Evolutionary conservation across 2,329 filamentous ascomycete species (phyloP).

Genomic region (Alternaria sp.): DNA sequence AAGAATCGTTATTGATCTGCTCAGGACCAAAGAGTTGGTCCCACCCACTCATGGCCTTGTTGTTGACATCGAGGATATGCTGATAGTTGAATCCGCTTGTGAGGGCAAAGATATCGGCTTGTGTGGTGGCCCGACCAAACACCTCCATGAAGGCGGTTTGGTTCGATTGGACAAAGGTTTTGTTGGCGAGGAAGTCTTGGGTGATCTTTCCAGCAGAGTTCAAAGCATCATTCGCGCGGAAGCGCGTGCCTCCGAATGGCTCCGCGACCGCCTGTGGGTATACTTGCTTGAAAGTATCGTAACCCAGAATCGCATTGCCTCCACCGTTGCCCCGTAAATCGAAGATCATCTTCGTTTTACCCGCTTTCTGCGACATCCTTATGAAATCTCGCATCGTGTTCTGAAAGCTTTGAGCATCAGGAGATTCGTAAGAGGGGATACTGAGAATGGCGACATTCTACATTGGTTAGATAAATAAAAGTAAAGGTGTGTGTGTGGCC

Average conservation of each 20-base stretch:
- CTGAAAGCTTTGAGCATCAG: conserved; percentile 46
- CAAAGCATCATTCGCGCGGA: conserved; percentile 53
- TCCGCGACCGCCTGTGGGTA: conserved; percentile 54
- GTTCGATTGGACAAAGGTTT: conserved; percentile 39
- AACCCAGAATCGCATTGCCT: conserved; percentile 54
- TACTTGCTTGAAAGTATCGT: conserved; percentile 59
- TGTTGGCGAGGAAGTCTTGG: conserved; percentile 36
- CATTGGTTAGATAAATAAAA: conserved; percentile 46
- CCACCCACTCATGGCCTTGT: conserved; percentile 42
- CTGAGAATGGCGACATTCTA: conserved; percentile 56
- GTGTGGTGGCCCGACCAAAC: conserved; percentile 29
- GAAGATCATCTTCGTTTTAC: conserved; percentile 68
- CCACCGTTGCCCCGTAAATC: conserved; percentile 68
- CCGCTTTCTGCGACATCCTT: conserved; percentile 51
- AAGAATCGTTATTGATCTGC: conserved; percentile 38
- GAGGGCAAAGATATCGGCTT: conserved; percentile 31
- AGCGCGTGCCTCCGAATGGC: conserved; percentile 55
- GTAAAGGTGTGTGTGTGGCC: conserved; percentile 13
- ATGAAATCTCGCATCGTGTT: conserved; percentile 55
- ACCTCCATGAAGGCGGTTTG: conserved; percentile 31
- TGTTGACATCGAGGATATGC: conserved; percentile 37
- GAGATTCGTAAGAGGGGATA: conserved; percentile 49
- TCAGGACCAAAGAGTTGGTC: conserved; percentile 46
- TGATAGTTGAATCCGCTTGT: conserved; percentile 43
- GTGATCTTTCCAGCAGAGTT: conserved; percentile 44